Evolutionary conservation across 257 asterid genomes (phyloP), one percentile per base, ranked within the genome.

Genomic region (Fraxinus pennsylvanica): DNA sequence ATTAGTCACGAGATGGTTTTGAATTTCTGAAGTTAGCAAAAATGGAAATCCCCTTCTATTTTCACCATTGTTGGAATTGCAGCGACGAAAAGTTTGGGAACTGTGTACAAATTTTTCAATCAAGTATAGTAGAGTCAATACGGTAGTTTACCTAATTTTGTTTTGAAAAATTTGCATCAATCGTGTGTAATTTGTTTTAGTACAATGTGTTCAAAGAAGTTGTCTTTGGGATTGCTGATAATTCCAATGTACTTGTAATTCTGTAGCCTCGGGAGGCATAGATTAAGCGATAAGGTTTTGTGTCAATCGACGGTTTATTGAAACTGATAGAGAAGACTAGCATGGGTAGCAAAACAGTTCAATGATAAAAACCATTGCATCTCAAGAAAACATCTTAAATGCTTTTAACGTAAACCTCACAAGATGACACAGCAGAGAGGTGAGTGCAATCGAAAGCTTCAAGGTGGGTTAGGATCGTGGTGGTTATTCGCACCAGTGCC

Each of bases 401-500:
- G 21, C n/a, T 43, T 43, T 43, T 43, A 43, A 43, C 50, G 10
- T 38, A 0, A 1, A 38, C 43, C 43, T 43, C 50, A 43, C 50
- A 43, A 43, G 50, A 43, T 43, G 3, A 47, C 52, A 43, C 59
- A 15, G n/a, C 21, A 47, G 59, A 47, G 57, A 47, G 57, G 15
- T 13, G 17, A 45, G 52, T 45, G 52, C 6, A 33, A 68, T 35
- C 25, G 30, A 32, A 27, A 9, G 21, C 21, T 22, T 38, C 81
- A 73, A 21, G 90, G 87, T 50, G 92, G 90, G 2, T 7, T 72
- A 45, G 92, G 89, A 22, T 86, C 88, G 45, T 88, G 92, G 76
- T 85, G 88, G 33, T 80, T 85, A 79, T 89, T 89, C 21, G 92
- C 89, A 71, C 89, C 91, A 9, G 92, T 74, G 30, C 89, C 91